A percentile compares a stretch with the other conserved stretches of the same genome.
Conservation (phyloP, 768 basidiomycete genomes). For the Podaxis carcinomalis region DNA sequence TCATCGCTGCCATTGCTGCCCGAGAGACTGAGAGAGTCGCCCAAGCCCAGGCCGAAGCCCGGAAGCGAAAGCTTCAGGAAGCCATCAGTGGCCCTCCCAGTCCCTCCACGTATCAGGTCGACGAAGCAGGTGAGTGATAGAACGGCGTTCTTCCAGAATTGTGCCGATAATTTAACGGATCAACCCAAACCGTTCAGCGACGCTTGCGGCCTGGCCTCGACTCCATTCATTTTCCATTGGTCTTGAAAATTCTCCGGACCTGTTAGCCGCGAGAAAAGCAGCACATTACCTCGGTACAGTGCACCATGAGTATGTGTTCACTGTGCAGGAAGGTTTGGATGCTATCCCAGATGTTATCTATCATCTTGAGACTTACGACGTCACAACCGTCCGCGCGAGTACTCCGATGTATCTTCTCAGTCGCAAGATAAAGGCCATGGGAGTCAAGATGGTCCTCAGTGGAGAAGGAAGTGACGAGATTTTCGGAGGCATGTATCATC, state of each 20-base stretch:
- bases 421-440: conserved; percentile 99
- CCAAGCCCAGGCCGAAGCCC: conserved; percentile 69
- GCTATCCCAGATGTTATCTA: conserved; percentile 97
- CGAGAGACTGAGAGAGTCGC: conserved; percentile 93
- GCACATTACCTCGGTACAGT: conserved; percentile 91
- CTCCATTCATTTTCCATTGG: conserved; percentile 98
- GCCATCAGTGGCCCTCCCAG: conserved; percentile 52
- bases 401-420: conserved; percentile 99
- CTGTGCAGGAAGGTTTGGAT: conserved; percentile 95
- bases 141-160: neutral
- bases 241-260: conserved; percentile 90
- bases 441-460: conserved; percentile 98
- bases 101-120: conserved; percentile 39
- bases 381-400: conserved; percentile 95
- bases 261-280: conserved; percentile 89
- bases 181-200: conserved; percentile 35
- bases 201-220: conserved; percentile 88
- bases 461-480: conserved; percentile 99
- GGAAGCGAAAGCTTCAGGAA: conserved; percentile 56
- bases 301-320: conserved; percentile 98
- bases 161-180: conserved; percentile 10
- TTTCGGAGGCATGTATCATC: conserved; percentile 67
- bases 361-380: conserved; percentile 98
- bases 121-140: conserved; percentile 48
- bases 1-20: conserved; percentile 93